Conservation (phyloP, 768 basidiomycete species). For the Lactifluus subvellereus region DNA sequence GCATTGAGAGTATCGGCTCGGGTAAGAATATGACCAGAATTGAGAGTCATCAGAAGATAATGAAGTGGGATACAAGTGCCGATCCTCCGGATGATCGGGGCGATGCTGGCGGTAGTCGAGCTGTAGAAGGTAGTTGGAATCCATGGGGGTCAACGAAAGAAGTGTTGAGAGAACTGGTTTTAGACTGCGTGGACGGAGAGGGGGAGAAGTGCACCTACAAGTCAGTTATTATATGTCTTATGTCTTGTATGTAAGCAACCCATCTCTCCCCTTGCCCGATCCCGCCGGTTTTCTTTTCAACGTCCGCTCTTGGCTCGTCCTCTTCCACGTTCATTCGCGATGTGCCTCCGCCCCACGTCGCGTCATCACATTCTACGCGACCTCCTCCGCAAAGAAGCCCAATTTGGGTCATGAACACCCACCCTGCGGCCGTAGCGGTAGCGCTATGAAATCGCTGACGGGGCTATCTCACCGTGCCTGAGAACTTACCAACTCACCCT, state of each 20-base stretch:
- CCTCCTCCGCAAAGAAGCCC: too few species aligned
- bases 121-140: constrained; percentile 12
- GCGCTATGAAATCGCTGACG: too few species aligned
- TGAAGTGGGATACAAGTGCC: constrained; percentile 1
- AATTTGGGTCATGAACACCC: too few species aligned
- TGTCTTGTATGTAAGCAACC: not conserved
- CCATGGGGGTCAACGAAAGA: constrained; percentile 7
- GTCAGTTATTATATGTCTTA: constrained; percentile 12
- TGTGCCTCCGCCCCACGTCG: not conserved
- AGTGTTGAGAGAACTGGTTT: constrained; percentile 5
- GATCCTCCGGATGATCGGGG: constrained; percentile 11
- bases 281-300: too few species aligned
- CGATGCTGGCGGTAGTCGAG: constrained; percentile 11
- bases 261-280: too few species aligned
- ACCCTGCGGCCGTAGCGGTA: too few species aligned
- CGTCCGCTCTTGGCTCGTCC: not conserved
- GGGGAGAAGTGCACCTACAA: not conserved
- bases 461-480: too few species aligned
- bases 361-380: too few species aligned
- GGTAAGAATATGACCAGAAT: constrained; percentile 18
- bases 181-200: constrained; percentile 15
- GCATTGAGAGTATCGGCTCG: constrained; percentile 9
- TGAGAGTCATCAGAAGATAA: constrained; percentile 14
- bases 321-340: not conserved
- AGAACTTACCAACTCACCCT: too few species aligned